Evolutionary conservation across 768 basidiomycete species (phyloP), one percentile per base, ranked within the genome.

Genomic region (Asterophora parasitica): DNA sequence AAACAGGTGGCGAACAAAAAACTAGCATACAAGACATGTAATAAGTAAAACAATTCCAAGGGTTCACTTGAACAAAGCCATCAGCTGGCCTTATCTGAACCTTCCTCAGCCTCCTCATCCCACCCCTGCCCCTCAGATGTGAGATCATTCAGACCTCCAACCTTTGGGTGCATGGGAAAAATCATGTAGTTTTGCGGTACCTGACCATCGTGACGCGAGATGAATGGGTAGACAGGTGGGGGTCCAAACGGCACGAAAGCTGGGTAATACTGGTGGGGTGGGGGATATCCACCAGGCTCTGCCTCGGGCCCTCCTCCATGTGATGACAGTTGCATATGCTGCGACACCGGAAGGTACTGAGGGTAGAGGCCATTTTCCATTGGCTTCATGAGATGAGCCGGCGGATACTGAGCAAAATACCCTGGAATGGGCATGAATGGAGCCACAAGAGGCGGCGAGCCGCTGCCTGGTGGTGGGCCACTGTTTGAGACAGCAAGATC

Each of bases 361-460:
- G 63, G 60, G 42, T 79, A 83, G 34, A 78, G 58, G 17, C 67
- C 65, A 53, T 76, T 69, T 42, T 72, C 70, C n/a, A 75, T 74
- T 16, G 78, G 77, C 62, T 81, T 81, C 35, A 74, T 63, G 48
- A 73, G 61, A 31, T 67, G 65, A 49, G 71, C 62, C 32, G 72
- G 66, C 19, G 79, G 67, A 63, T 81, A 82, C 55, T 80, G 78
- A 56, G 73, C 68, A 51, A 78, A 82, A 53, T 77, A 77, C 35
- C 73, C 73, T 38, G 78, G 70, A 42, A 77, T 74, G 55, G 79
- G 72, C 65, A 82, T 71, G 65, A 78, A 84, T 42, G 74, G 62
- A 32, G 69, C 67, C 62, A 77, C 69, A 37, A 72, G 50, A 16
- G 51, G 71, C 42, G 79, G 74, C 49, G 77, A 71, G 48, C 69